Base-by-base conservation (phyloP, 2,329 filamentous ascomycete genomes). In the Orbilia blumenaviensis region DNA sequence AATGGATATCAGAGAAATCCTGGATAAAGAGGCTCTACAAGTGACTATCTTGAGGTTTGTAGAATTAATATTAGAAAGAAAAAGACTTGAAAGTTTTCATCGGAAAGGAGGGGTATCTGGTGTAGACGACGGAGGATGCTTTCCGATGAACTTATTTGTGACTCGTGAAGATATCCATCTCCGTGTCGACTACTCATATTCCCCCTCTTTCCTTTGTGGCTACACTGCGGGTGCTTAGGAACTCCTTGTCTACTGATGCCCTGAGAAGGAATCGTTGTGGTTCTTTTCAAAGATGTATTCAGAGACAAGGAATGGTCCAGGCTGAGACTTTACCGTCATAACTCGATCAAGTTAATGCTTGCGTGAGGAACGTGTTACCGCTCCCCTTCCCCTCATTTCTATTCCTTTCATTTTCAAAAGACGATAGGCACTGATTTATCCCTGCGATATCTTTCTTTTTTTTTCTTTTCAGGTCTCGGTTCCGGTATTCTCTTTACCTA, bases 271-370 rank as follows among this genome's bases (percentile, higher is more conserved):
- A 58, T 25, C 38, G 9, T 60, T 12, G 25, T 16, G 14, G 18
- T 50, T 29, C 46, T 10, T 27, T 6, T 12, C 32, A 54, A 18
- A 23, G 29, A 50, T 52, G 12, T 9, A n/a, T 46, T 36, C 61
- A 36, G 36, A 36, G 9, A 18, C 12, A 61, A 61, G 56, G 66
- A 69, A 23, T 29, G 50, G 63, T 68, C 85, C 88, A 93, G 88
- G 92, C 92, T 94, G 92, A 95, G 92, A 94, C 90, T 90, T 91
- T 89, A 95, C 92, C 92, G 92, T 94, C 86, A 91, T 85, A 90
- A 94, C 92, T 94, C 92, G 92, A 95, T 92, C 92, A 95, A 95
- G 92, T 92, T 94, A 95, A 94, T 93, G 91, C 92, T 95, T 95
- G 92, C 92, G 92, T 94, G 92, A 90, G 92, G 91, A 94, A 94